Conservation (phyloP, 2,329 filamentous ascomycete species). For the Botrytis tulipae region DNA sequence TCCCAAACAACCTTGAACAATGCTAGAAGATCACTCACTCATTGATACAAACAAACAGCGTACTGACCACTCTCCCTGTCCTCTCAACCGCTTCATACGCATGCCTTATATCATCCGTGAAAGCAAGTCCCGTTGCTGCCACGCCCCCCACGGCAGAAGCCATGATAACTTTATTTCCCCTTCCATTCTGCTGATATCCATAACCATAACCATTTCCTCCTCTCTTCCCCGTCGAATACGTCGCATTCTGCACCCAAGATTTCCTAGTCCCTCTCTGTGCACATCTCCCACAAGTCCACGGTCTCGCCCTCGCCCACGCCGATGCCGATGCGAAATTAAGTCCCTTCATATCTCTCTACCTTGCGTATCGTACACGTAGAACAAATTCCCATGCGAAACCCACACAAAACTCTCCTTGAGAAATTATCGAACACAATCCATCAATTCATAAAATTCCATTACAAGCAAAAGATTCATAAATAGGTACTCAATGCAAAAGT, state of each 20-base stretch:
- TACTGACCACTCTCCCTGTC: constrained; percentile 72
- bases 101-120: constrained; percentile 70
- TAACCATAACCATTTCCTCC: constrained; percentile 15
- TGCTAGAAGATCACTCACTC: constrained; percentile 59
- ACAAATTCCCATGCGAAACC: background rate
- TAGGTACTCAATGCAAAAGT: constrained; percentile 18
- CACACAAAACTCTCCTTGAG: constrained; percentile 3
- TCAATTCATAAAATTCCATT: constrained; percentile 7
- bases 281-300: constrained; percentile 37
- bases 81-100: constrained; percentile 73
- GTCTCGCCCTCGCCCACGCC: constrained; percentile 17
- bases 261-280: constrained; percentile 2
- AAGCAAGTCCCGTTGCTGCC: constrained; percentile 45
- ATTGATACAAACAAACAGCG: constrained; percentile 79
- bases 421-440: background rate
- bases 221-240: constrained; percentile 20
- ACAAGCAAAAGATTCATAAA: constrained; percentile 14
- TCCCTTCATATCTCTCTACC: constrained; percentile 34
- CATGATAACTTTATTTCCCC: constrained; percentile 20
- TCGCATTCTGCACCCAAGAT: constrained; percentile 2
- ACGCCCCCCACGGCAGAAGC: constrained; percentile 31
- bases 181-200: constrained; percentile 6
- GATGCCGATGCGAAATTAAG: constrained; percentile 29
- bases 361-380: background rate
- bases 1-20: background rate